Evolutionary conservation across 139 green algal species (phyloP).

Genomic region (Picochlorum sp.): DNA sequence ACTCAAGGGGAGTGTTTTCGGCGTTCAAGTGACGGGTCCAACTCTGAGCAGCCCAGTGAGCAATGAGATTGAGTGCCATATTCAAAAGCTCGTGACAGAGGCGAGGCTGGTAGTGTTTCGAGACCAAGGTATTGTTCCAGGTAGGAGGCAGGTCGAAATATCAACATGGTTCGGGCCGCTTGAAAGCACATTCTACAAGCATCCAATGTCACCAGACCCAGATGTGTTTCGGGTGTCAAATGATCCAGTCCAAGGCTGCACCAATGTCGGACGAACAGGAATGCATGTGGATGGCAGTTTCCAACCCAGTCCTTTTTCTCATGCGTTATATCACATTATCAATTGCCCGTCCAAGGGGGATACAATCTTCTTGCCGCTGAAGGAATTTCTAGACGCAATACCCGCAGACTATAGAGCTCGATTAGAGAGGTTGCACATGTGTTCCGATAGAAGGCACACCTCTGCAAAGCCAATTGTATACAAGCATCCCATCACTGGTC

Average conservation of each 20-base stretch:
- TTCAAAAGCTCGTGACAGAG: neutral
- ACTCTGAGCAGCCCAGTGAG: too few relatives aligned
- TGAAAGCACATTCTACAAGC: conserved; percentile 45
- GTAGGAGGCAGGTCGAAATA: conserved; percentile 38
- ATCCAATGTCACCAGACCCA: conserved; percentile 31
- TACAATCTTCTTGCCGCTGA: conserved; percentile 35
- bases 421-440: conserved; percentile 41
- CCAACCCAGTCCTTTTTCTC: conserved; percentile 30
- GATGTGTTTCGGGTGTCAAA: conserved; percentile 49
- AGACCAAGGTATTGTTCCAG: conserved; percentile 32
- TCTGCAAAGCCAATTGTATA: conserved; percentile 40
- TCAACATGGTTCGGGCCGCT: conserved; percentile 35
- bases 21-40: too few relatives aligned
- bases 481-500: conserved; percentile 30
- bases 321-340: conserved; percentile 38
- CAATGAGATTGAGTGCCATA: neutral
- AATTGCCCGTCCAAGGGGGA: conserved; percentile 13
- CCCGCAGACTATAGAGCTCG: conserved; percentile 11
- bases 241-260: conserved; percentile 31
- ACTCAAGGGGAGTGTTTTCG: too few relatives aligned
- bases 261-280: conserved; percentile 40
- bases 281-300: conserved; percentile 49
- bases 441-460: conserved; percentile 23
- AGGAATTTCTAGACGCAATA: conserved; percentile 21
- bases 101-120: conserved; percentile 37